Evolutionary conservation across 2,329 filamentous ascomycete species (phyloP).

Genomic region (Stemphylium vesicarium): DNA sequence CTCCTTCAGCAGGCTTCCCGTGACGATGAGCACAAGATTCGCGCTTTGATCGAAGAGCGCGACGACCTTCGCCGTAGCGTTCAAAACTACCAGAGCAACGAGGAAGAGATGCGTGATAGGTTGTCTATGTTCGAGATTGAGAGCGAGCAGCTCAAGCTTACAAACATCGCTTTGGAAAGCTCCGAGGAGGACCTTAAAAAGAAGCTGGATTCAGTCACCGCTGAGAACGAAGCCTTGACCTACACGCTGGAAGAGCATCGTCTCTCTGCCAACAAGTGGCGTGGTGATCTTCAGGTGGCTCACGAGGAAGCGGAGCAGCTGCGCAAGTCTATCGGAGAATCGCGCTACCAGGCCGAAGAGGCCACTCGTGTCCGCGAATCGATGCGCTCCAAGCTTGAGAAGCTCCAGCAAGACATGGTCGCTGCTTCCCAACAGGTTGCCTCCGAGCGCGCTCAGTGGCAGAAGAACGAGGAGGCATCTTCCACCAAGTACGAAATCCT

Average conservation of each 20-base stretch:
- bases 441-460: slow-evolving; percentile 79
- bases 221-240: slow-evolving; percentile 66
- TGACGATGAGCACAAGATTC: slow-evolving; percentile 53
- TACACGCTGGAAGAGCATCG: slow-evolving; percentile 70
- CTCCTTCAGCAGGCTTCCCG: slow-evolving; percentile 51
- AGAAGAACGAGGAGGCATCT: slow-evolving; percentile 69
- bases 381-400: slow-evolving; percentile 83
- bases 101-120: slow-evolving; percentile 58
- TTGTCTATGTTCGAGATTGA: slow-evolving; percentile 61
- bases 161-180: slow-evolving; percentile 37
- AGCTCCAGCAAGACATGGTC: slow-evolving; percentile 86
- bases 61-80: slow-evolving; percentile 49
- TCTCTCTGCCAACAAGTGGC: slow-evolving; percentile 64
- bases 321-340: slow-evolving; percentile 72
- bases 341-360: slow-evolving; percentile 82
- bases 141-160: slow-evolving; percentile 63
- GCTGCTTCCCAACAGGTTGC: slow-evolving; percentile 78
- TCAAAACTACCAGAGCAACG: slow-evolving; percentile 43
- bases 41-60: slow-evolving; percentile 52
- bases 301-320: slow-evolving; percentile 67
- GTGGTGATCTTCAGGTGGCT: slow-evolving; percentile 63
- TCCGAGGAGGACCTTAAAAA: slow-evolving; percentile 57
- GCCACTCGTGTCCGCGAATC: slow-evolving; percentile 82
- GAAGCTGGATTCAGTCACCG: slow-evolving; percentile 60
- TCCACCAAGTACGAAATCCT: slow-evolving; percentile 61